phyloP scores from a whole-genome alignment of 1,284 basidiomycete genomes.

The Laetiporus sulphureus region DNA sequence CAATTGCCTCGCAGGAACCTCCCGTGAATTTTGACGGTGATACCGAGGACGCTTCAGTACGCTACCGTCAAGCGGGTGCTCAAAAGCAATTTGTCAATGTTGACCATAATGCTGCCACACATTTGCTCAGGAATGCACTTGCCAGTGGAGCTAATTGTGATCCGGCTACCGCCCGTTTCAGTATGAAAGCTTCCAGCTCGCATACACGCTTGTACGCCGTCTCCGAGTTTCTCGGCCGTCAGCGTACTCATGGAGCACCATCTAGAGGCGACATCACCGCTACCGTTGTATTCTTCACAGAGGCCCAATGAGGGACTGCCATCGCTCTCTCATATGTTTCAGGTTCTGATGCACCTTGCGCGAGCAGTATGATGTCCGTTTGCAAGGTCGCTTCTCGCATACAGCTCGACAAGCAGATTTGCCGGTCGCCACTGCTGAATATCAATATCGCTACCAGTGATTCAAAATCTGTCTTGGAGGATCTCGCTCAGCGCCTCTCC shows the following conservation, averaged over 20 bases:
- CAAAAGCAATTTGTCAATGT: constrained; percentile 37
- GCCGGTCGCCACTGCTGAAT: too few relatives aligned
- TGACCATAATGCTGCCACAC: constrained; percentile 44
- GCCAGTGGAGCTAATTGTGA: constrained; percentile 51
- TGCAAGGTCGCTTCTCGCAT: too few relatives aligned
- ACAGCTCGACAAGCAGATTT: too few relatives aligned
- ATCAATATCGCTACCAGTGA: too few relatives aligned
- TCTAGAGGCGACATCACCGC: constrained; percentile 22
- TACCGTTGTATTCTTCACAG: constrained; percentile 21
- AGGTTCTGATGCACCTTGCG: too few relatives aligned
- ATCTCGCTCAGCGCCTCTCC: too few relatives aligned
- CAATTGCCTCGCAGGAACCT: constrained; percentile 7
- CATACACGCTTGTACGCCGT: constrained; percentile 31
- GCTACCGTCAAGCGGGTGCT: constrained; percentile 31
- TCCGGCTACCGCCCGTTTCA: constrained; percentile 39
- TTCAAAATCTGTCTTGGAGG: too few relatives aligned
- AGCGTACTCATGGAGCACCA: background rate
- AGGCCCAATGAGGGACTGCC: constrained; percentile 3
- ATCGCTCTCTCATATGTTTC: too few relatives aligned
- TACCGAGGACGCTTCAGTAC: constrained; percentile 13
- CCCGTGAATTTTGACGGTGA: constrained; percentile 15
- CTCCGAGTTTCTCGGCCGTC: background rate
- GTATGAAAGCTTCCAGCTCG: constrained; percentile 32
- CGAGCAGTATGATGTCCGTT: too few relatives aligned
- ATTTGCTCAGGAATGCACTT: constrained; percentile 54